Conservation (phyloP, 768 basidiomycete genomes). For the Lentinula raphanica region DNA sequence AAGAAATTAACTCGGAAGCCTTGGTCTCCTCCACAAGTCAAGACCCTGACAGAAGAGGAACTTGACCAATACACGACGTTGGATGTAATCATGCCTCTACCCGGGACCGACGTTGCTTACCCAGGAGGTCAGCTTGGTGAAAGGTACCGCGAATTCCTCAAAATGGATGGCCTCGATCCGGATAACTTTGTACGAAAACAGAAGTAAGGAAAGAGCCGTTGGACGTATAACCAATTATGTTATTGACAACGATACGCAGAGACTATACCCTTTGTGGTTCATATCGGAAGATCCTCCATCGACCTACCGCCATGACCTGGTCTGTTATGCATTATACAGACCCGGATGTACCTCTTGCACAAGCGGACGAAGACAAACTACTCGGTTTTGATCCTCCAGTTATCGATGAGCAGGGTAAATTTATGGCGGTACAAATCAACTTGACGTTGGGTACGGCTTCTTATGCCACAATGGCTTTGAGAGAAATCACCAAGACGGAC, state of each 20-base stretch:
- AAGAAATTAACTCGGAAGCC: slow-evolving; percentile 39
- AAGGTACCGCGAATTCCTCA: slow-evolving; percentile 75
- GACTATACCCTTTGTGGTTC: slow-evolving; percentile 92
- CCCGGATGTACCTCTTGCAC: slow-evolving; percentile 86
- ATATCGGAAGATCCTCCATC: slow-evolving; percentile 86
- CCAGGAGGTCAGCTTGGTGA: slow-evolving; percentile 87
- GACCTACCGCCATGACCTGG: slow-evolving; percentile 82
- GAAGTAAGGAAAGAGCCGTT: slow-evolving; percentile 45
- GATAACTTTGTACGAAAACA: slow-evolving; percentile 87
- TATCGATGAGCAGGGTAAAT: slow-evolving; percentile 67
- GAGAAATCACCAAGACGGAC: slow-evolving; percentile 92
- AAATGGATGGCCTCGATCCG: slow-evolving; percentile 83
- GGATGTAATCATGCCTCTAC: slow-evolving; percentile 96
- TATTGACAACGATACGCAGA: slow-evolving; percentile 35
- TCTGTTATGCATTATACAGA: slow-evolving; percentile 83
- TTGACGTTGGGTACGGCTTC: slow-evolving; percentile 85
- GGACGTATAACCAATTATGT: slow-evolving; percentile 1
- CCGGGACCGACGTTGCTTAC: slow-evolving; percentile 90
- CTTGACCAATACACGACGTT: slow-evolving; percentile 80
- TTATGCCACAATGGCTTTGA: slow-evolving; percentile 97
- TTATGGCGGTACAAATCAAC: slow-evolving; percentile 82
- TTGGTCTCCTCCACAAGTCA: slow-evolving; percentile 69
- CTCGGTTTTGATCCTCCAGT: slow-evolving; percentile 74
- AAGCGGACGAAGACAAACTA: slow-evolving; percentile 92
- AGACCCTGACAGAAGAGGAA: slow-evolving; percentile 73